Base-by-base conservation (phyloP, 768 basidiomycete species). In the Filobasidium floriforme region DNA sequence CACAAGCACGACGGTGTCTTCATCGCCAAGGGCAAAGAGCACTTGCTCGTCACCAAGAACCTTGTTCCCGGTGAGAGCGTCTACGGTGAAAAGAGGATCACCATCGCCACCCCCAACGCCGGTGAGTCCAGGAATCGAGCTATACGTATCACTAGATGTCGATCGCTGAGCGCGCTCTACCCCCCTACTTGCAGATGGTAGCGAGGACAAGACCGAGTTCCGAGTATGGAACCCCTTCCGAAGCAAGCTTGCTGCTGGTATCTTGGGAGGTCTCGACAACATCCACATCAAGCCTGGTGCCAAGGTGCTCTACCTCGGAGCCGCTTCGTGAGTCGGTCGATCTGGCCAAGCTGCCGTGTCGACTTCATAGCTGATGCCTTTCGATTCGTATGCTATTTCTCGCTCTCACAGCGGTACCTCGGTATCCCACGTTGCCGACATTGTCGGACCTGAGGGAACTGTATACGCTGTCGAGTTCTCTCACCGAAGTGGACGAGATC, bases 161-260 rank as follows among this genome's bases (percentile, higher is more conserved):
- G 24, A 26, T 57, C 22, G 15, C 54, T 57, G 46, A 49, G 46
- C 15, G 10, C 19, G 22, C 12, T 15, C 15, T 22, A 12, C 22
- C 3, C 46, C 5, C 46, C 46, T 49, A 57, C 15, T 24, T 26
- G 66, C 74, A 72, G 78, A 72, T 43, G 68, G 66, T 18, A 76
- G 77, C 60, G 80, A 80, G 71, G 89, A 88, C 66, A 99, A 99
- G 82, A 83, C 86, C 70, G 96, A 99, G 81, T 99, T 97, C 81
- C 84, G 96, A 63, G 96, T 99, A 37, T 99, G 96, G 96, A 99
- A 99, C 82, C 96, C 96, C 57, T 99, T 99, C 86, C 85, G 96
- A 71, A 87, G 85, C 76, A 99, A 98, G 83, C 79, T 99, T 71
- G 96, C 96, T 37, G 96, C 96, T 43, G 96, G 96, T 79, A 89